Evolutionary conservation across 495 filamentous ascomycete species (phyloP), one percentile per base, ranked within the genome.

Genomic region (Penicillium ochrochloron): DNA sequence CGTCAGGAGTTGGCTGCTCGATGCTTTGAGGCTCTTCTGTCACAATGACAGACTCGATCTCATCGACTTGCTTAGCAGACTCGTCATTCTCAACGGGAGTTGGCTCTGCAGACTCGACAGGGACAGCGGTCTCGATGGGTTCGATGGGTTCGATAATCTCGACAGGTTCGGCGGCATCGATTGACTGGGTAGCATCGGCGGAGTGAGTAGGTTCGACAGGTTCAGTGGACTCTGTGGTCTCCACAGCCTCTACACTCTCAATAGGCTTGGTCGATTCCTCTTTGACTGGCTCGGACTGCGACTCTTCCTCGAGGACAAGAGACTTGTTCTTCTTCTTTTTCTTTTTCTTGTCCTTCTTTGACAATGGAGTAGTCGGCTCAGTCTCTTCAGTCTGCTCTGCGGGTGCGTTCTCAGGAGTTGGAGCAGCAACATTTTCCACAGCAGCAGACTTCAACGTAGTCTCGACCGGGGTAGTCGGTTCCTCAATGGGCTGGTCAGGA

Each of bases 321-420:
- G 75, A 74, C 54, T 73, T 71, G 31, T 64, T 66, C 61, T 76
- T 77, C 70, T 75, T 78, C 61, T 78, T 77, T 60, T 76, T 75
- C 59, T 75, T 70, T 44, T 69, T 72, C 61, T 64, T 60, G 21
- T 63, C 60, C 46, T 67, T 63, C 57, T 67, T 70, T 21, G 61
- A 55, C 59, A 61, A 64, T 59, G 27, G 39, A 29, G 56, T 58
- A 29, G 39, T 33, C 23, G 57, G 41, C 23, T 60, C 57, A 25
- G 33, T 25, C 39, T 48, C 25, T 46, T 50, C 57, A 15, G 42
- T 11, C 33, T 46, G 57, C 27, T 54, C 34, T 23, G 25, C 27
- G 11, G 52, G n/a, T 23, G 37, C 25, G 15, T 17, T 23, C 11
- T 61, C 59, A 19, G 46, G 17, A 0, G 59, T 12, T 14, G 29